These are phyloP conservation scores for Hippophae rhamnoides DNA, from an alignment of 306 rosid genomes.

Conservation along the genomic window DNA sequence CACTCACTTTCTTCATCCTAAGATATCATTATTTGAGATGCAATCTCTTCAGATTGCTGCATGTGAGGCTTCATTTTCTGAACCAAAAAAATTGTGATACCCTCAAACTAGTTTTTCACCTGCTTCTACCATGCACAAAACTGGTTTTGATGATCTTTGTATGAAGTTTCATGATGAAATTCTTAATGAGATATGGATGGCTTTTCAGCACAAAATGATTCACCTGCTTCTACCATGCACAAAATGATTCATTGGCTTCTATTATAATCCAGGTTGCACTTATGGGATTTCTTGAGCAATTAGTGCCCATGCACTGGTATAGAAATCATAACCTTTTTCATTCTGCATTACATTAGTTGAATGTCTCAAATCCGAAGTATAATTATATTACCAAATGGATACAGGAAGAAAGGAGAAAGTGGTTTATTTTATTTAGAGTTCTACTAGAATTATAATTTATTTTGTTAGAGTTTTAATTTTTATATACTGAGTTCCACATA, in stretches of 20 bases:
- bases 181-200: conserved; percentile 83
- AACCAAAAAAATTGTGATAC: conserved; percentile 73
- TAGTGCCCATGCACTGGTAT: conserved; percentile 99
- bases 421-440: too few species aligned
- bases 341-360: conserved; percentile 50
- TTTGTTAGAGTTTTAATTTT: too few species aligned
- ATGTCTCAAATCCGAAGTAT: conserved; percentile 92
- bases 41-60: conserved; percentile 96
- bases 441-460: too few species aligned
- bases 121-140: conserved; percentile 46
- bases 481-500: too few species aligned
- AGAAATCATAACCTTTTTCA: conserved; percentile 81
- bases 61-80: conserved; percentile 97
- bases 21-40: conserved; percentile 91
- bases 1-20: conserved; percentile 74
- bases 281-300: conserved; percentile 89
- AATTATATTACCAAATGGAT: conserved; percentile 74
- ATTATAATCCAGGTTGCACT: conserved; percentile 86
- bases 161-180: conserved; percentile 77
- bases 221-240: too few species aligned
- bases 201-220: conserved; percentile 79
- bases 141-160: conserved; percentile 59
- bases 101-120: conserved; percentile 46
- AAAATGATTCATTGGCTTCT: too few species aligned
- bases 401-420: too few species aligned